phyloP scores from a whole-genome alignment of 805 yeast species.

The Candida maesae region DNA sequence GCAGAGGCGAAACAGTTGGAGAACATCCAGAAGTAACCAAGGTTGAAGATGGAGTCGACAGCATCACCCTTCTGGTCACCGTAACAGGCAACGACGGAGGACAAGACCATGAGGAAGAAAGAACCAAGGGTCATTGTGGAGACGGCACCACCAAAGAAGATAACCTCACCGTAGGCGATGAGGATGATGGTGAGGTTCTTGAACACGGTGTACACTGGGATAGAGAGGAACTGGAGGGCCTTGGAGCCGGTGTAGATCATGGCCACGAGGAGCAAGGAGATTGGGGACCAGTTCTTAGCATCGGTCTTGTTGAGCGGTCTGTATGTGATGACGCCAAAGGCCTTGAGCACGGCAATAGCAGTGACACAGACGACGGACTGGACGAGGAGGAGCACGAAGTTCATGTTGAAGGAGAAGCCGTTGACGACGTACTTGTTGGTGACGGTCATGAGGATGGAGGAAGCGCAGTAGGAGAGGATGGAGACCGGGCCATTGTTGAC shows the following conservation, averaged over 20 bases:
- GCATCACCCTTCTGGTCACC: conserved; percentile 54
- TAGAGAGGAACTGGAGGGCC: conserved; percentile 85
- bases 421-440: conserved; percentile 92
- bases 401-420: conserved; percentile 69
- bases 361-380: conserved; percentile 82
- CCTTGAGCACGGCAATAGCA: conserved; percentile 69
- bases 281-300: conserved; percentile 95
- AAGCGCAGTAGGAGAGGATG: conserved; percentile 79
- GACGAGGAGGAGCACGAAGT: conserved; percentile 83
- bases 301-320: conserved; percentile 82
- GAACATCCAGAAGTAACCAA: conserved; percentile 97
- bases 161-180: conserved; percentile 96
- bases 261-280: conserved; percentile 79
- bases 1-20: conserved; percentile 93
- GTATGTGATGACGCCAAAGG: conserved; percentile 74
- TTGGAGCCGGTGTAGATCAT: conserved; percentile 97
- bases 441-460: conserved; percentile 96
- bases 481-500: conserved; percentile 57
- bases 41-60: conserved; percentile 38
- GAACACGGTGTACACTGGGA: conserved; percentile 97
- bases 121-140: conserved; percentile 87
- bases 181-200: conserved; percentile 94
- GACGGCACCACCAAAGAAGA: conserved; percentile 94
- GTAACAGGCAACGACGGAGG: conserved; percentile 93
- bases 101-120: conserved; percentile 86